Conservation (phyloP, 768 basidiomycete species). For the Termitomyces heimii region DNA sequence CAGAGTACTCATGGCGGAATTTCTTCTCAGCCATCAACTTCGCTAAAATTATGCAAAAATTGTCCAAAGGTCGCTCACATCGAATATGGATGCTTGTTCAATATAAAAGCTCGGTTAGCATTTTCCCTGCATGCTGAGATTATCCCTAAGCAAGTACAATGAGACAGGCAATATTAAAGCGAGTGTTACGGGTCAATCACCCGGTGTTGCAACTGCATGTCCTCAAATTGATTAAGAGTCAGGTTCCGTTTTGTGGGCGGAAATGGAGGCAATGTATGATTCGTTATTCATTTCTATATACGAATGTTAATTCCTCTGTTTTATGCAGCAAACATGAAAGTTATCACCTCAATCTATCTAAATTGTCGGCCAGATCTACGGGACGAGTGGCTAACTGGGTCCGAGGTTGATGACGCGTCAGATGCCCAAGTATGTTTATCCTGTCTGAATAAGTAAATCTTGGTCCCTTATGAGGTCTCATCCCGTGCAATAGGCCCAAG, state of each 20-base stretch:
- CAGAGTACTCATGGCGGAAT: slow-evolving; percentile 96
- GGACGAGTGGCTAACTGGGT: slow-evolving; percentile 95
- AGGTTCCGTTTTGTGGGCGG: slow-evolving; percentile 95
- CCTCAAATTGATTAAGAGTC: slow-evolving; percentile 96
- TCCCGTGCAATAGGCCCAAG: slow-evolving; percentile 63
- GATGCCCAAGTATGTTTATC: slow-evolving; percentile 68
- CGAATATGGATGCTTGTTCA: slow-evolving; percentile 95
- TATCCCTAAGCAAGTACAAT: background rate
- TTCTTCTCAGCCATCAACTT: slow-evolving; percentile 98
- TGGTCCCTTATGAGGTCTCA: background rate
- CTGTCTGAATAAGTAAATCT: background rate
- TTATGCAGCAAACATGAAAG: slow-evolving; percentile 92
- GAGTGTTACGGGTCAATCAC: slow-evolving; percentile 90
- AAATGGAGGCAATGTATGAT: slow-evolving; percentile 92
- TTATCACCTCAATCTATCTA: slow-evolving; percentile 96
- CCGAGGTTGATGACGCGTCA: slow-evolving; percentile 86
- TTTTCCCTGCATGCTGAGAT: background rate
- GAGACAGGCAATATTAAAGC: slow-evolving; percentile 87
- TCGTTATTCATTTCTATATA: background rate
- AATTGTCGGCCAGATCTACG: slow-evolving; percentile 95
- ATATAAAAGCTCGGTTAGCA: slow-evolving; percentile 91
- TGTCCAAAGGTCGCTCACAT: slow-evolving; percentile 92
- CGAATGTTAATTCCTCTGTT: background rate
- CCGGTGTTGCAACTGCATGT: slow-evolving; percentile 92
- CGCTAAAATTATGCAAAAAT: slow-evolving; percentile 95